Conservation (phyloP, 352 stramenopile species). For the Phytophthora uliginosa region DNA sequence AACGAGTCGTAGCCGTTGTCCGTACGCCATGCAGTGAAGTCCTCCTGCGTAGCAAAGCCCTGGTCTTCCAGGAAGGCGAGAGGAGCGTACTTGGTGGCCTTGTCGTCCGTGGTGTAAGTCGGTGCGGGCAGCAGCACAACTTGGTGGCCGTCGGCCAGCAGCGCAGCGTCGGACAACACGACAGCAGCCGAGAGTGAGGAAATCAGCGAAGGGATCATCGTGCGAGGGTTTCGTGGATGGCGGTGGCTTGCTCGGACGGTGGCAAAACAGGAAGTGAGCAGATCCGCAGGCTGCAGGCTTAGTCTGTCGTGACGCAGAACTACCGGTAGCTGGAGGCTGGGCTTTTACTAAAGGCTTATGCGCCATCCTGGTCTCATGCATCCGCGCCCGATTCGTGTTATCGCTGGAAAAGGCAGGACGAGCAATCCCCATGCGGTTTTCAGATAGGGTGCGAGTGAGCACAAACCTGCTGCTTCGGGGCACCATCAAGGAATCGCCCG, state of each 20-base stretch:
- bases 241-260: constrained; percentile 9
- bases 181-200: constrained; percentile 29
- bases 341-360: constrained; percentile 23
- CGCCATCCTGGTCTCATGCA: constrained; percentile 7
- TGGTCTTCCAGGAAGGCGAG: constrained; percentile 63
- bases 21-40: constrained; percentile 51
- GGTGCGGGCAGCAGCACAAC: constrained; percentile 49
- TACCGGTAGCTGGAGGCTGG: not conserved
- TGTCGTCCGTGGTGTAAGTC: constrained; percentile 48
- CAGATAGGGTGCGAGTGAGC: constrained; percentile 31
- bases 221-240: not conserved
- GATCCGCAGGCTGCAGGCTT: not conserved
- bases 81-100: constrained; percentile 49
- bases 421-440: constrained; percentile 18
- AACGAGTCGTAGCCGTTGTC: constrained; percentile 53
- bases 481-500: not conserved
- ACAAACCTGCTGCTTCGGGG: constrained; percentile 29
- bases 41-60: constrained; percentile 47
- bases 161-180: constrained; percentile 27
- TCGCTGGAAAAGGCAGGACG: constrained; percentile 35
- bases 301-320: constrained; percentile 11
- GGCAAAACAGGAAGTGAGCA: constrained; percentile 33
- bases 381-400: constrained; percentile 7
- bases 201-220: constrained; percentile 27
- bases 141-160: constrained; percentile 43